Base-by-base conservation (phyloP, 495 filamentous ascomycete genomes). In the Parathielavia appendiculata region DNA sequence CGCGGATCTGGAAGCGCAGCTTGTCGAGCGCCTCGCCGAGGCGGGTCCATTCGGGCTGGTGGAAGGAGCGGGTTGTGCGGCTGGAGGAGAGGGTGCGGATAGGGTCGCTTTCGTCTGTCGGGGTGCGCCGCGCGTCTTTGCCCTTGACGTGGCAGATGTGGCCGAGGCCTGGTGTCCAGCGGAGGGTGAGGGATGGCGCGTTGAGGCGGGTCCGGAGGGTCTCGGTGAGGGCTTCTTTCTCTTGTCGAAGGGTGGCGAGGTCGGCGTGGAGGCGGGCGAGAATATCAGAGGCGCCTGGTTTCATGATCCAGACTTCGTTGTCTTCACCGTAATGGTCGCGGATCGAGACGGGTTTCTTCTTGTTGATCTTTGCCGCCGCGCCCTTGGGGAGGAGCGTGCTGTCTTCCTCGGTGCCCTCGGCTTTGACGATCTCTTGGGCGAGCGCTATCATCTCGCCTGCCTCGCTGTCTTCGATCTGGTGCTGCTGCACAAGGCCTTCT, bases 61-160 rank as follows among this genome's bases (percentile, higher is more conserved):
- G 87, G 69, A 96, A 92, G 4, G 91, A 86, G 17, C 86, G 81
- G 0, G 93, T 96, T 10, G 83, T 86, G 64, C 91, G 95, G 62
- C 86, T 91, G 10, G 89, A 84, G 45, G 82, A 84, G 38, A 95
- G 80, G 51, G 77, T 85, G 51, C 82, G 79, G 17, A 85, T 82
- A 19, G 75, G 73, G 64, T 79, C 58, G 34, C 71, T 32, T 35
- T 22, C 3, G n/a, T 52, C 5, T 8, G 51, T 26, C 0, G 61
- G 56, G 35, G 23, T 20, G 30, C 13, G 34, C 4, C 68, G 77
- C 35, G 82, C 76, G 61, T 95, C 85, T 70, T 86, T 92, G 32
- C 90, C 90, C 73, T 88, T 96, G 59, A 97, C 81, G 63, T 97
- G 91, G 70, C 88, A 93, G 58, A 93, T 86, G 67, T 98, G 89